These are phyloP conservation scores for Dactylellina leptospora DNA, from an alignment of 2,329 filamentous ascomycete species.

Conservation along the genomic window DNA sequence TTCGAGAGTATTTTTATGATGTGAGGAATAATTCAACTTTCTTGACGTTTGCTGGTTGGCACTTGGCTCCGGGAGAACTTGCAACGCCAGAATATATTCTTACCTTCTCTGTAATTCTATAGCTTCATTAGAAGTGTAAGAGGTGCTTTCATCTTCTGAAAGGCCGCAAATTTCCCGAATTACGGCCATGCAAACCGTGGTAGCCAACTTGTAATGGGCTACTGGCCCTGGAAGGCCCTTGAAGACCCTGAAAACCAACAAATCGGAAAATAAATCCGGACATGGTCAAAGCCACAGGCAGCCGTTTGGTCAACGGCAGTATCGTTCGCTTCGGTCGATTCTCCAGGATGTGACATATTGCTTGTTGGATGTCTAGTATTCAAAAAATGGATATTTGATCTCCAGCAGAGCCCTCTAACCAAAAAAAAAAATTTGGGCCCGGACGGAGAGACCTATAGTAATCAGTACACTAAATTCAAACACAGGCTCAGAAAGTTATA, in stretches of 20 bases:
- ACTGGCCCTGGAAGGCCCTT: not conserved
- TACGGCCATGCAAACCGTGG: not conserved
- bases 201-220: not conserved
- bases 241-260: not conserved
- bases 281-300: not conserved
- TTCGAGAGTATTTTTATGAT: too few relatives aligned
- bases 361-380: not conserved
- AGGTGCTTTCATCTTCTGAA: too few relatives aligned
- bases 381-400: not conserved
- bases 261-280: not conserved
- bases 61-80: too few relatives aligned
- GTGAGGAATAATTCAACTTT: too few relatives aligned
- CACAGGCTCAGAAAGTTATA: not conserved
- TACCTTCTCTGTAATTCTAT: too few relatives aligned
- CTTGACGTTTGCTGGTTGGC: too few relatives aligned
- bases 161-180: not conserved
- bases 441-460: too few relatives aligned
- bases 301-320: not conserved
- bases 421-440: too few relatives aligned
- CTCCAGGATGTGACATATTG: not conserved
- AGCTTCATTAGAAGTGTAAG: too few relatives aligned
- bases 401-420: not conserved
- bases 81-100: too few relatives aligned
- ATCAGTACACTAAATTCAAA: not conserved
- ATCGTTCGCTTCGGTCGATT: not conserved